Evolutionary conservation across 345 rosid species (phyloP), one percentile per base, ranked within the genome.

Genomic region (Salix viminalis): DNA sequence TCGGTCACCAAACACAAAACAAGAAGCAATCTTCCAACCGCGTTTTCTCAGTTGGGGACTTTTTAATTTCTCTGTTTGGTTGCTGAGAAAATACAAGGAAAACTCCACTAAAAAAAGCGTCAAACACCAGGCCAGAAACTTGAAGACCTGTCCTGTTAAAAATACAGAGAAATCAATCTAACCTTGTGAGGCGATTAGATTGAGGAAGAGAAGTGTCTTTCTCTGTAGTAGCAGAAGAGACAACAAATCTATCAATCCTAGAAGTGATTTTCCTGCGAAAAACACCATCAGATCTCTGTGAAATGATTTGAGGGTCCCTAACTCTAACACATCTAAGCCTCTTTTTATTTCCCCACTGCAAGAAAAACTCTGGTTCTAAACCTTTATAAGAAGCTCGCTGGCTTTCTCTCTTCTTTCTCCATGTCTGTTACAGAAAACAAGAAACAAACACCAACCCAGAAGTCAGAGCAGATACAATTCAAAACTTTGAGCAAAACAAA

Each of bases 271-370:
- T 90, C 69, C 88, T 73, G 69, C 89, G 82, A 71, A 83, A 76
- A 52, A 84, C 60, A 72, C 88, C 87, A 72, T 83, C 80, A 21
- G 88, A 81, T 84, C 87, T 88, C 54, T 79, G 80, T 26, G 91
- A 79, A 75, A 81, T 54, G 61, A 85, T 75, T 76, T 83, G 85
- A 61, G 91, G 90, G 60, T 85, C 89, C 81, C 88, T 90, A 75
- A 87, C 91, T 84, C 94, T 86, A 10, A 90, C 92, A 78, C 94
- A 90, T 87, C 94, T 85, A 48, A 90, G 86, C 77, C 92, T 81
- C 94, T 90, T 90, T 76, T 86, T 84, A 76, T 86, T 88, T 30
- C 94, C 94, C 94, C 94, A 90, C 91, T 86, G 91, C 77, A 90
- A 78, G 52, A 87, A 79, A 66, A 90, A 75, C 18, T 90, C 89